These are phyloP conservation scores for Brettanomyces sp. DNA, from an alignment of 805 yeast genomes.

Conservation along the genomic window DNA sequence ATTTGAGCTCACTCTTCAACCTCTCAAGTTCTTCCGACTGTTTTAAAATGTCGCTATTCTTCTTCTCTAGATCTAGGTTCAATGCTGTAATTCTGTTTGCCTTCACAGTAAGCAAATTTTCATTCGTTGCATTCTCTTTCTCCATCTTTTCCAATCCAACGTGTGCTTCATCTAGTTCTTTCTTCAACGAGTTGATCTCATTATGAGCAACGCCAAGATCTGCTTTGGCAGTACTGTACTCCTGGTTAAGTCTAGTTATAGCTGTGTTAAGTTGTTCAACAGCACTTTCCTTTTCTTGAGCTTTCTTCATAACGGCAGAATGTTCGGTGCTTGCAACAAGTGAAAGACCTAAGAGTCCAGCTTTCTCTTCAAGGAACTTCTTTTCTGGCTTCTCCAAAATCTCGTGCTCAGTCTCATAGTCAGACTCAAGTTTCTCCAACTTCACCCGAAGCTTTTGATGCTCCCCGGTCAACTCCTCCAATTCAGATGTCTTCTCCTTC, in stretches of 20 bases:
- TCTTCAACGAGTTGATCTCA: background rate
- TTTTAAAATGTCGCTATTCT: background rate
- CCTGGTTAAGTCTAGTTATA: background rate
- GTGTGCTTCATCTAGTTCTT: background rate
- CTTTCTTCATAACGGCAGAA: background rate
- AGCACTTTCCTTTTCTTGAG: background rate
- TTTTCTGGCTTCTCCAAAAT: background rate
- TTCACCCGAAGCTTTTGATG: background rate
- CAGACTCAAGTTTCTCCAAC: background rate
- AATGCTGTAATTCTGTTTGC: background rate
- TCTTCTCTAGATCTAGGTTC: background rate
- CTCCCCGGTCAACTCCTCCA: background rate
- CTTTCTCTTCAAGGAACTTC: conserved; percentile 15
- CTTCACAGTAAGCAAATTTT: conserved; percentile 1
- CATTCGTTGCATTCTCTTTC: background rate
- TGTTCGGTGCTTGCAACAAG: conserved; percentile 15
- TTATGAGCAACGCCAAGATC: background rate
- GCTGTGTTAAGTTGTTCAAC: conserved; percentile 1
- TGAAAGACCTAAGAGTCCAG: conserved; percentile 6
- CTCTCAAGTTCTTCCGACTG: background rate
- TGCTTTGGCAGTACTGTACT: background rate
- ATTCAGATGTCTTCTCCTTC: background rate
- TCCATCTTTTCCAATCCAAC: background rate
- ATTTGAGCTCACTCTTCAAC: background rate
- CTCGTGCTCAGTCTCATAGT: background rate